Evolutionary conservation across 2,329 filamentous ascomycete species (phyloP), one percentile per base, ranked within the genome.

Genomic region (Emergomyces orientalis): DNA sequence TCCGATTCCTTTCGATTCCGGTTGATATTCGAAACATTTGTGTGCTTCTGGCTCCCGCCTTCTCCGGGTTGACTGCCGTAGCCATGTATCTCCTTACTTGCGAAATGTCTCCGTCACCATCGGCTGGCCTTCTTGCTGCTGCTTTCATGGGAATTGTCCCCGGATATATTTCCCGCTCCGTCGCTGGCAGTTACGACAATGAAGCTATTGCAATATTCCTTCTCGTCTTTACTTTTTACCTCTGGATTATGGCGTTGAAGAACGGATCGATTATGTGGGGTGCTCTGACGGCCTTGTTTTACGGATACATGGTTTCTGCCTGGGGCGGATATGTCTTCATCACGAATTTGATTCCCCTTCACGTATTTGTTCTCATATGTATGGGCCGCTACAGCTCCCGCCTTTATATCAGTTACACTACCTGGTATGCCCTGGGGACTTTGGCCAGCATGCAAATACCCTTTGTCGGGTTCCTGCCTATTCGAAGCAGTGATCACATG

Each of bases 321-420:
- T 99, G 94, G 94, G 94, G 94, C 83, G 94, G 94, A 73, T 99
- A 99, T 77, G 94, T 96, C 72, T 99, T 99, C 84, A 99, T 99
- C 74, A 99, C 95, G 65, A 97, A 96, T 76, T 80, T 99, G 78
- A 86, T 99, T 64, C 94, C 94, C 45, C 85, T 99, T 69, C 94
- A 99, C 77, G 87, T 90, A 8, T 92, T 99, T 70, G 91, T 96
- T 56, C 83, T 99, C 69, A 88, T 99, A 72, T 90, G 89, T 79
- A 99, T 99, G 93, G 95, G 95, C 60, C 83, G 94, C 64, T 99
- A 95, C 78, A 97, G 92, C 81, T 88, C 89, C 64, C 86, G 94
- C 64, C 81, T 99, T 25, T 99, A 99, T 71, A 91, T 97, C 72
- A 90, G 91, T 74, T 99, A 99, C 78, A 96, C 90, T 52, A 97